Evolutionary conservation across 306 rosid species (phyloP).

Genomic region (Cicer arietinum): DNA sequence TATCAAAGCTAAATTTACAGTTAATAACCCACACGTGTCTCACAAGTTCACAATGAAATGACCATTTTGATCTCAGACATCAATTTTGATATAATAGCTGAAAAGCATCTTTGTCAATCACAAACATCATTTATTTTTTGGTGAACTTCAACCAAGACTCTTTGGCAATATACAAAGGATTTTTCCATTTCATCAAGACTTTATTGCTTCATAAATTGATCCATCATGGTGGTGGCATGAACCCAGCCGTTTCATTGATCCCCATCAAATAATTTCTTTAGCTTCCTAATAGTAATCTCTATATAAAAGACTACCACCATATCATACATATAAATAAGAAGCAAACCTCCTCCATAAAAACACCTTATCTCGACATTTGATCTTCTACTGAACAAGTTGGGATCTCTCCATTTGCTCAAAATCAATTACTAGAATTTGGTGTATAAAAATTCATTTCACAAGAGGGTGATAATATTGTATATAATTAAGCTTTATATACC

Average conservation of each 20-base stretch:
- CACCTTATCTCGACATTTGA: neutral
- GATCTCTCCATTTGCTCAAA: no score
- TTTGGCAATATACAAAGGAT: conserved; percentile 25
- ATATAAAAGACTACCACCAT: neutral
- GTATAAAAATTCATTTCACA: no score
- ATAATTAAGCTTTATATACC: no score
- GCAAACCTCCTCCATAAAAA: conserved; percentile 5
- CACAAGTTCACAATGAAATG: conserved; percentile 6
- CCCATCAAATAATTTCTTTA: neutral
- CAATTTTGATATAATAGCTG: no score
- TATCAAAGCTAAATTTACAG: no score
- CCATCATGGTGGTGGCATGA: neutral
- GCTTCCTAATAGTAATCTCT: neutral
- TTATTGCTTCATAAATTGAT: conserved; percentile 11
- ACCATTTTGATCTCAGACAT: no score
- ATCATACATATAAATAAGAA: conserved; percentile 5
- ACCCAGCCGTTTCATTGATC: neutral
- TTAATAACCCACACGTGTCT: no score
- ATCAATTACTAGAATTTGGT: no score
- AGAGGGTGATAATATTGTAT: no score
- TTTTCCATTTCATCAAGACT: conserved; percentile 5
- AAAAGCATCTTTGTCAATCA: no score
- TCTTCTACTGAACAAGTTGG: neutral
- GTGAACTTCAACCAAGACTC: conserved; percentile 23
- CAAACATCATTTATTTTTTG: neutral